These are phyloP conservation scores for Alternaria postmessia DNA, from an alignment of 2,329 filamentous ascomycete genomes.

Conservation along the genomic window DNA sequence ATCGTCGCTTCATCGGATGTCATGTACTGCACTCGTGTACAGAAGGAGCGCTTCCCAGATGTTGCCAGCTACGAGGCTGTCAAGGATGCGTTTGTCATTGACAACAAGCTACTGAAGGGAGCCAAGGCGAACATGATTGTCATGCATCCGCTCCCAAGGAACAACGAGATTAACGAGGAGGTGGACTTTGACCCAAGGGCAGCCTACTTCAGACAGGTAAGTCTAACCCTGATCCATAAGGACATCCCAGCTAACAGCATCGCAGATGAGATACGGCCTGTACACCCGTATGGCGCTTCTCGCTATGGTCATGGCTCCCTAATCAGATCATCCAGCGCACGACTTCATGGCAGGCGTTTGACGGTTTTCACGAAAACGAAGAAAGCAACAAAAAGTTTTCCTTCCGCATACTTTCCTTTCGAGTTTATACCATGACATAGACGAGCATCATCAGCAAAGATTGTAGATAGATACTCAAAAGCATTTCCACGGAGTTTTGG, in stretches of 20 bases:
- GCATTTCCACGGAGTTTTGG: constrained; percentile 17
- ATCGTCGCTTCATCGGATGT: constrained; percentile 89
- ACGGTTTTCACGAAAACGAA: constrained; percentile 23
- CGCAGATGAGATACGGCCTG: constrained; percentile 93
- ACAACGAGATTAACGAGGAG: constrained; percentile 92
- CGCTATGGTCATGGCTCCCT: constrained; percentile 82
- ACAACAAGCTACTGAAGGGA: constrained; percentile 87
- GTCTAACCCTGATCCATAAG: constrained; percentile 42
- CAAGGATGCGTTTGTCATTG: constrained; percentile 87
- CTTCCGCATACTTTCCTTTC: constrained; percentile 1
- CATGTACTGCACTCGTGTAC: constrained; percentile 94
- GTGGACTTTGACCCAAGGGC: constrained; percentile 97
- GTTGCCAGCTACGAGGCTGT: constrained; percentile 82
- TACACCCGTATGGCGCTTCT: constrained; percentile 98
- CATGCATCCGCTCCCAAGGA: constrained; percentile 93
- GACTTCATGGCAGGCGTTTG: constrained; percentile 17
- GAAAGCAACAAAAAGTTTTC: constrained; percentile 13
- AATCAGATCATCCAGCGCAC: constrained; percentile 19
- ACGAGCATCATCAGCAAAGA: constrained; percentile 3
- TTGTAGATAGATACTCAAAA: constrained; percentile 19
- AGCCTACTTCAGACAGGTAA: constrained; percentile 98
- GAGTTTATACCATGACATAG: constrained; percentile 15
- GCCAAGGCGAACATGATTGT: constrained; percentile 94
- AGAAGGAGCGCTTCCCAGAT: constrained; percentile 93
- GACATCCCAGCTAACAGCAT: constrained; percentile 53